Base-by-base conservation (phyloP, 164 flowering plant genomes). In the Stephania yunnanensis region DNA sequence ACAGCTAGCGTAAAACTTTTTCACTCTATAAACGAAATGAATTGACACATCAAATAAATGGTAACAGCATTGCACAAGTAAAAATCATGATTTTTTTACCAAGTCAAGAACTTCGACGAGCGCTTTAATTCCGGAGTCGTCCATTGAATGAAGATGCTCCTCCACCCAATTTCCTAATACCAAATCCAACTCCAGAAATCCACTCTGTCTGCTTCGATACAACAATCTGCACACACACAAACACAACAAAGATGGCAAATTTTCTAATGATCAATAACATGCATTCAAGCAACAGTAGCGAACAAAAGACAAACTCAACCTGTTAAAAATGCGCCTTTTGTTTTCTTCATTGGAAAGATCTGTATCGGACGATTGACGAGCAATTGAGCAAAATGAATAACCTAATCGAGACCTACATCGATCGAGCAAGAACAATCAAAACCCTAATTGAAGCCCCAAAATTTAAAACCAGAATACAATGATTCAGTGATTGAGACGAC, bases 131-230 rank as follows among this genome's bases (percentile, higher is more conserved):
- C 92, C 88, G 46, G 79, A 76, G 70, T 89, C 87, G 74, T 90
- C 97, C 93, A 92, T 80, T 46, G 90, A 78, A 30, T 74, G 76
- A 46, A 94, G 87, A 79, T 92, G 72, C 61, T 91, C 89, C 81
- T 91, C 95, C 77, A 92, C 97, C 95, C 95, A 94, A 55, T 87
- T 91, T 1, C 97, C 97, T 65, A 94, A 81, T 50, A 94, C 89
- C 87, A 94, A 84, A 85, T 92, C 98, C 85, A 92, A 82, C 79
- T 94, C 98, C 31, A 94, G 85, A 79, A 83, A 91, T 50, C 97
- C 97, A 17, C 97, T 77, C 71, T 92, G 97, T 74, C 82, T 92
- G 85, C 98, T 92, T 83, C 98, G 81, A 78, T 94, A 94, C 69
- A 89, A 71, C 83, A 94, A 77, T 77, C 98, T 94, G 70, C 44